Percentiles rank a stretch among this genome's conserved stretches.
Evolutionary conservation across 1,139 yeast species (phyloP).

Genomic region (Yamadazyma atlantica): DNA sequence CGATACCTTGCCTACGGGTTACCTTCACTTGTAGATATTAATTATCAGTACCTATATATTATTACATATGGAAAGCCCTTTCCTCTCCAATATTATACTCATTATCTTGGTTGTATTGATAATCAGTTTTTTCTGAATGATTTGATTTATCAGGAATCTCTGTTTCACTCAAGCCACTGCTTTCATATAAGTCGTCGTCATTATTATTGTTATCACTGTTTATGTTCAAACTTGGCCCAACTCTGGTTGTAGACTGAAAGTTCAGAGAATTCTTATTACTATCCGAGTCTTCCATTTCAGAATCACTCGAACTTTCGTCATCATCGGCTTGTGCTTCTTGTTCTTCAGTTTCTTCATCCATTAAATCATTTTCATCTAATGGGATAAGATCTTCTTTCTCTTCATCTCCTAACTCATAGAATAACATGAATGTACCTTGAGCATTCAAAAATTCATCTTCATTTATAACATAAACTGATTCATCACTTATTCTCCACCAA

Average conservation of each 20-base stretch:
- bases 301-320: slow-evolving; percentile 4
- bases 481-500: slow-evolving; percentile 97
- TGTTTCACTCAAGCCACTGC: slow-evolving; percentile 11
- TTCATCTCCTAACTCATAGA: slow-evolving; percentile 63
- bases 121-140: slow-evolving; percentile 3
- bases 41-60: background rate
- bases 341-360: slow-evolving; percentile 22
- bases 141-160: slow-evolving; percentile 5
- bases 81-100: slow-evolving; percentile 19
- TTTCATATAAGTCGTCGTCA: slow-evolving; percentile 17
- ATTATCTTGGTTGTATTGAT: slow-evolving; percentile 17
- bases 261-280: slow-evolving; percentile 6
- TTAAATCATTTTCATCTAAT: slow-evolving; percentile 37
- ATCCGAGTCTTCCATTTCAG: slow-evolving; percentile 21
- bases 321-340: slow-evolving; percentile 12
- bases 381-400: slow-evolving; percentile 31
- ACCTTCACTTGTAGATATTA: no score
- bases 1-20: background rate
- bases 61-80: slow-evolving; percentile 23
- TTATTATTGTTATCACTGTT: slow-evolving; percentile 4
- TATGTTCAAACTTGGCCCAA: background rate
- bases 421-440: slow-evolving; percentile 90
- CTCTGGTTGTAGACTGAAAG: background rate
- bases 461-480: slow-evolving; percentile 74
- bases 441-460: slow-evolving; percentile 78